Conservation (phyloP, 345 rosid genomes). For the Eucalyptus pauciflora region DNA sequence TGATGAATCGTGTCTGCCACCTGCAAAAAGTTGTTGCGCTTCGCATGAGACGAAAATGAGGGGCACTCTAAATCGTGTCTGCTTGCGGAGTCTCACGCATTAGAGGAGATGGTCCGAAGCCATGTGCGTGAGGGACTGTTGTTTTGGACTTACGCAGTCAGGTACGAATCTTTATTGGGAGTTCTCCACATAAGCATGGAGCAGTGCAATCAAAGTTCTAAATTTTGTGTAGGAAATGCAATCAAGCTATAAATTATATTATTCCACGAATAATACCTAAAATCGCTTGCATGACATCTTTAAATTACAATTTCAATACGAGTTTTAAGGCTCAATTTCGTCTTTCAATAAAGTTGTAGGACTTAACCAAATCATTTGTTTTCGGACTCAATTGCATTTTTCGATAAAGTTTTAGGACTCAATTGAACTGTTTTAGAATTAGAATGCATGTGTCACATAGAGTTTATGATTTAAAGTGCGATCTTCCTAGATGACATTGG, state of each 20-base stretch:
- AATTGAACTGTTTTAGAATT: too few species aligned
- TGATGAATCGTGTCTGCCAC: too few species aligned
- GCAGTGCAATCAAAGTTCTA: not conserved
- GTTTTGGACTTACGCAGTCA: not conserved
- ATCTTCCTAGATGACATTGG: not conserved
- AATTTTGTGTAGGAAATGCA: not conserved
- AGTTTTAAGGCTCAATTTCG: rapidly evolving
- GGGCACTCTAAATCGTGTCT: too few species aligned
- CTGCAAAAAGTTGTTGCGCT: too few species aligned
- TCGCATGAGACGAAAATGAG: too few species aligned
- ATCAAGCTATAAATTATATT: not conserved
- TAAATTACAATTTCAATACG: too few species aligned
- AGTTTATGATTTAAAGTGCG: not conserved
- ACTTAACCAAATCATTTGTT: too few species aligned
- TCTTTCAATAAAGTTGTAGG: too few species aligned
- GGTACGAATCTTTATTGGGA: not conserved
- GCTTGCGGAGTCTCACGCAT: not conserved
- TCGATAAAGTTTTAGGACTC: too few species aligned
- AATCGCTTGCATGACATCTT: too few species aligned
- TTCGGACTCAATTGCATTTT: too few species aligned
- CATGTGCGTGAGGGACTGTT: not conserved
- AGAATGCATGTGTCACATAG: not conserved
- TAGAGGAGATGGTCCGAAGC: not conserved
- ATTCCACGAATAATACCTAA: not conserved
- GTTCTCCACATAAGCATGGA: not conserved